phyloP scores from a whole-genome alignment of 805 yeast species.

The Starmerella vitae region DNA sequence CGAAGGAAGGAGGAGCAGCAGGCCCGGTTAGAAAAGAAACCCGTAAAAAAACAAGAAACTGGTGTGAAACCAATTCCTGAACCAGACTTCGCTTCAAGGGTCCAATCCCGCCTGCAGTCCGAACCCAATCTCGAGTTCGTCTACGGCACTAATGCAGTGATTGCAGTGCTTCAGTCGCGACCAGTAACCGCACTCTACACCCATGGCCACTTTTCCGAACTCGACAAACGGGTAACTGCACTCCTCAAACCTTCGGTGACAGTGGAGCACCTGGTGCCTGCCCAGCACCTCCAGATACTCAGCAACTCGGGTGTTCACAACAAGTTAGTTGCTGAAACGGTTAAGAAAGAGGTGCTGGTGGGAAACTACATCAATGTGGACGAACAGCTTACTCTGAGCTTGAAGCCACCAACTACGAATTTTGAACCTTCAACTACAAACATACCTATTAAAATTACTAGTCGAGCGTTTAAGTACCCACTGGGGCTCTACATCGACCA shows the following conservation, averaged over 20 bases:
- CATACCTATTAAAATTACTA: neutral
- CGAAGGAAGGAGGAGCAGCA: slow-evolving; percentile 17
- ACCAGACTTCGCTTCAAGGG: slow-evolving; percentile 13
- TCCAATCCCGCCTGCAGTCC: slow-evolving; percentile 3
- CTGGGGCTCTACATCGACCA: slow-evolving; percentile 67
- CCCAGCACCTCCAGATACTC: slow-evolving; percentile 45
- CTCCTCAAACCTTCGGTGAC: slow-evolving; percentile 37
- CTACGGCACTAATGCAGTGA: slow-evolving; percentile 63
- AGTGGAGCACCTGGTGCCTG: slow-evolving; percentile 29
- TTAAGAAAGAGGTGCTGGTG: slow-evolving; percentile 34
- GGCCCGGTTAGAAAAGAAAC: slow-evolving; percentile 5
- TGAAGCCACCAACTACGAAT: neutral
- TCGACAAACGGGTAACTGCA: slow-evolving; percentile 32
- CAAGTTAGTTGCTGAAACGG: slow-evolving; percentile 60
- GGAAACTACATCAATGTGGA: slow-evolving; percentile 18
- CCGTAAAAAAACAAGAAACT: neutral
- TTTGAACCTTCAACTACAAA: neutral
- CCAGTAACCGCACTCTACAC: slow-evolving; percentile 39
- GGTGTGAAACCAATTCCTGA: slow-evolving; percentile 4
- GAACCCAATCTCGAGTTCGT: slow-evolving; percentile 51
- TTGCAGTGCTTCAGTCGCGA: slow-evolving; percentile 54
- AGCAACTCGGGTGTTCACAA: slow-evolving; percentile 66
- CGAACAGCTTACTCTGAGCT: slow-evolving; percentile 20
- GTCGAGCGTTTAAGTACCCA: slow-evolving; percentile 25
- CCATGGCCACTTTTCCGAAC: slow-evolving; percentile 29